Base-by-base conservation (phyloP, 169 alveolate genomes). In the Eimeria maxima region DNA sequence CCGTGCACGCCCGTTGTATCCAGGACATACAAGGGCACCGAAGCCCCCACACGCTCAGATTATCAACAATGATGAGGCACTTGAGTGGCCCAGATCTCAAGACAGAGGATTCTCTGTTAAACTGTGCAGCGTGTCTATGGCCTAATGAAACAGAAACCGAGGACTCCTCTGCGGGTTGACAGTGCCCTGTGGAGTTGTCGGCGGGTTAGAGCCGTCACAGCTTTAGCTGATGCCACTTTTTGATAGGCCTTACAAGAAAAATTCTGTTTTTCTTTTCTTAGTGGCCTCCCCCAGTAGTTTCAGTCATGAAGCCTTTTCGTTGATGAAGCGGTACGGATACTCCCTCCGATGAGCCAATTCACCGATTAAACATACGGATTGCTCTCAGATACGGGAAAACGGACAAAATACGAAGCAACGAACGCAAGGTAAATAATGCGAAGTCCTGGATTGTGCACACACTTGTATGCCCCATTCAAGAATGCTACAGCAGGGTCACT, bases 1-100 rank as follows among this genome's bases (percentile, higher is more conserved):
- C 93, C 93, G 8, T 84, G 93, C 80, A 84, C 93, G 57, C 93
- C 93, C 8, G 93, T 60, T 16, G 69, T 84, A 33, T 33, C 93
- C 42, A 45, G 93, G 80, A 60, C 78, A n/a, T 84, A 84, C 55
- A 60, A 84, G 63, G 93, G 93, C 11, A 45, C 93, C 93, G 55
- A 18, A 44, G 57, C 60, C 8, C 93, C 93, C 80, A 53, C 18
- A 20, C 57, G 60, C 80, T 60, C 27, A 20, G 44, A 78, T 33
- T 84, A 84, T 45, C 93, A 84, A 38, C 78, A 38, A 29, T 6
- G 60, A 10, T 57, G 78, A 57, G 42, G 74, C 53, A 18, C 71
- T 11, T 4, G 27, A 67, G 16, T 67, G 8, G 38, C 76, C 44
- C 24, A 29, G 24, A 22, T 63, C 38, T 63, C 38, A 22, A 4